These are phyloP conservation scores for Apophysomyces variabilis DNA, from an alignment of 371 early-diverging fungal genomes.

Conservation along the genomic window DNA sequence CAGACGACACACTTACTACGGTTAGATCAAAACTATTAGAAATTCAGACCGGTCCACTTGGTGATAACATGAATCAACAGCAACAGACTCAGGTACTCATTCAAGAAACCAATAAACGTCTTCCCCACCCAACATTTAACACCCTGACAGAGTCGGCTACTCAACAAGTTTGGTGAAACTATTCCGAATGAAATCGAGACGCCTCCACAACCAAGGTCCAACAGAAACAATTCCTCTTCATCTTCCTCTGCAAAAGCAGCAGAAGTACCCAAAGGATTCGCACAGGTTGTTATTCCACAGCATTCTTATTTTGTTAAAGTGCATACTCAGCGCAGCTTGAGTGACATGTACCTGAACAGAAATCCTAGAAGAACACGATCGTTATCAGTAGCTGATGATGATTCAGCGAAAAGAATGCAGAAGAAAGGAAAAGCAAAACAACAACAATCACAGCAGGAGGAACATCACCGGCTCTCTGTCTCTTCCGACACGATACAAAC, in stretches of 20 bases:
- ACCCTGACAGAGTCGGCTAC: background rate
- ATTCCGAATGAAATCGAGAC: background rate
- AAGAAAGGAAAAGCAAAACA: slow-evolving; percentile 9
- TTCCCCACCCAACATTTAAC: slow-evolving; percentile 7
- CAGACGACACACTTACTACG: slow-evolving; percentile 5
- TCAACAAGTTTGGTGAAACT: slow-evolving; percentile 2
- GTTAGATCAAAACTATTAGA: slow-evolving; percentile 8
- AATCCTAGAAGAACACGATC: slow-evolving; percentile 23
- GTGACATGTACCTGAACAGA: slow-evolving; percentile 26
- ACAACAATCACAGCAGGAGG: slow-evolving; percentile 3
- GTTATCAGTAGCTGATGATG: background rate
- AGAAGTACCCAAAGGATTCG: slow-evolving; percentile 37
- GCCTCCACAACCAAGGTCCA: background rate
- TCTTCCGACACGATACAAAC: slow-evolving; percentile 1
- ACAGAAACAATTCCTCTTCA: background rate
- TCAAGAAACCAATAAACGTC: slow-evolving; percentile 8
- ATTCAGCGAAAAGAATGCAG: background rate
- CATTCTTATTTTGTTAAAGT: slow-evolving; percentile 40
- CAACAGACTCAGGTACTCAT: slow-evolving; percentile 6
- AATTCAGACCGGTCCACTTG: background rate
- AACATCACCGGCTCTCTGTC: background rate
- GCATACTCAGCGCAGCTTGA: slow-evolving; percentile 37
- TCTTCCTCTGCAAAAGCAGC: slow-evolving; percentile 17
- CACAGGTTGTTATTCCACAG: slow-evolving; percentile 39
- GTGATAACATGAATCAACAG: slow-evolving; percentile 1